Conservation (phyloP, 306 rosid genomes). For the Cicer yamashitae region DNA sequence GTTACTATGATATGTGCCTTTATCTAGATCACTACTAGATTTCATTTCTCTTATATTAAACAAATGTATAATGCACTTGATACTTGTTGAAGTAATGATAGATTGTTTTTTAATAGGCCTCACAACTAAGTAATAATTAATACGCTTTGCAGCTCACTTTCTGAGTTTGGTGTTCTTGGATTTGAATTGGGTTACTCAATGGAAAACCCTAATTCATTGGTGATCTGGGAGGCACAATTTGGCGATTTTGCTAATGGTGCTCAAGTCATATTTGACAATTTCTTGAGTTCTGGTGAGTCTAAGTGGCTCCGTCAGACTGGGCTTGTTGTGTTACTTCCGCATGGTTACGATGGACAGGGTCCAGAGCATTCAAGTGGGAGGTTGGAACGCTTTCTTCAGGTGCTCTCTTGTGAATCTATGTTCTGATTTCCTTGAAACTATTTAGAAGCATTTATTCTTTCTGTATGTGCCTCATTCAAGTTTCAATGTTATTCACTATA, state of each 20-base stretch:
- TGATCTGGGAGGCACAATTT: constrained; percentile 98
- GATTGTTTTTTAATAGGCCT: constrained; percentile 26
- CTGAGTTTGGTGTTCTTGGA: constrained; percentile 97
- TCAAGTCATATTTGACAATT: constrained; percentile 94
- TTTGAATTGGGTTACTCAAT: constrained; percentile 95
- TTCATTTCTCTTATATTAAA: constrained; percentile 16
- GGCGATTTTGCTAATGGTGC: constrained; percentile 97
- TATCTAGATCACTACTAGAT: constrained; percentile 19
- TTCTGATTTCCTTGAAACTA: constrained; percentile 35
- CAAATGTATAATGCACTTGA: neutral
- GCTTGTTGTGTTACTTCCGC: constrained; percentile 88
- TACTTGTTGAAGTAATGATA: constrained; percentile 11
- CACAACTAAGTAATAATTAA: constrained; percentile 30
- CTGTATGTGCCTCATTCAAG: neutral
- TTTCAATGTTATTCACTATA: constrained; percentile 9
- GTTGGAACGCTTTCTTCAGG: constrained; percentile 95
- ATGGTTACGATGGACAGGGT: constrained; percentile 97
- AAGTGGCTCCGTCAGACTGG: constrained; percentile 98
- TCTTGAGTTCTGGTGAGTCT: constrained; percentile 90
- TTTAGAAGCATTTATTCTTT: constrained; percentile 8
- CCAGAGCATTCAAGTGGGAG: constrained; percentile 98
- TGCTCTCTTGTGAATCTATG: constrained; percentile 37
- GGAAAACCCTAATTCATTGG: constrained; percentile 95
- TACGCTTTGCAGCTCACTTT: constrained; percentile 75
- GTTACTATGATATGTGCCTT: constrained; percentile 20